Evolutionary conservation across 2,329 filamentous ascomycete genomes (phyloP), one percentile per base, ranked within the genome.

Genomic region (Stenocarpella maydis): DNA sequence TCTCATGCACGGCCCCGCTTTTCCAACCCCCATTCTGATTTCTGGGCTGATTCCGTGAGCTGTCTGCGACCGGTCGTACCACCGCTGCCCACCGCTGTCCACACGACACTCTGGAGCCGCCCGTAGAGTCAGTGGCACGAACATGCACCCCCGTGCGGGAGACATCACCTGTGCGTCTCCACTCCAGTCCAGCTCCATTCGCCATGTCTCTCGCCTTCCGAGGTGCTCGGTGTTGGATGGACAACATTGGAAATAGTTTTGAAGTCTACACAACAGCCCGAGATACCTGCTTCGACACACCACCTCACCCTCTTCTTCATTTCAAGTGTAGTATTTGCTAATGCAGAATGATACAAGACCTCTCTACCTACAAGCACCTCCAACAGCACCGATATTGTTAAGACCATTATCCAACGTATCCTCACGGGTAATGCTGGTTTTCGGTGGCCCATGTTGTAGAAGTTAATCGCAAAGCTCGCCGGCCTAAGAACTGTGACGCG

Each of bases 401-500:
- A 82, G 80, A 0, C 79, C 73, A 60, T 86, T 81, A 26, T 72
- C 78, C 45, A 75, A 76, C 17, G 82, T 77, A 12, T 80, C 74
- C 0, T 77, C 78, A 0, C 69, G 72, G 4, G 69, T 34, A 19
- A 83, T 77, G 5, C 71, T 75, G 9, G 65, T 52, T 64, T 73
- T 75, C 53, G 76, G 4, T 63, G 53, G 15, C 3, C 21, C 21
- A 66, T 37, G 15, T 52, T 69, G 31, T 78, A 39, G 21, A 77
- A 34, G 70, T 87, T 87, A 15, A 75, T 85, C 14, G 79, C 80
- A 70, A 86, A 87, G 12, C 67, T 78, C 1, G 76, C 82, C 0
- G 83, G 82, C 9, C 84, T 77, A 0, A 85, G 67, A 0, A 80
- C 79, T 3, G 81, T 78, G 67, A 76, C 74, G 12, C 75, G 74